Evolutionary conservation across 495 filamentous ascomycete genomes (phyloP).

Genomic region (Penicillium flavigenum): DNA sequence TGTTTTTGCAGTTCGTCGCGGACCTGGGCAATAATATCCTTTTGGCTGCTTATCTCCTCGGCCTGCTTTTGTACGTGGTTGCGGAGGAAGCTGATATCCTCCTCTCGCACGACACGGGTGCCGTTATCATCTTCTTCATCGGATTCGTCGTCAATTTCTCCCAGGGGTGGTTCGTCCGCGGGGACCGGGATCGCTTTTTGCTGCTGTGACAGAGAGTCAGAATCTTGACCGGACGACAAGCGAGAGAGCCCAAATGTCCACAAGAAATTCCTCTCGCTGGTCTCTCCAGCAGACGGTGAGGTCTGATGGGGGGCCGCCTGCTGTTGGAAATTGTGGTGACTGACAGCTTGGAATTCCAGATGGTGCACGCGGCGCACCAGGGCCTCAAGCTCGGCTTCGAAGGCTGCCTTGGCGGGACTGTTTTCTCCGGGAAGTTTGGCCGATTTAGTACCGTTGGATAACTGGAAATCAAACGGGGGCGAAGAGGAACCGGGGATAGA

Average conservation of each 20-base stretch:
- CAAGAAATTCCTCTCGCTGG: slow-evolving; percentile 40
- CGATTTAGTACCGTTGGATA: slow-evolving; percentile 44
- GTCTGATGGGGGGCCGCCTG: slow-evolving; percentile 49
- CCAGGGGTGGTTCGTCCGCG: slow-evolving; percentile 27
- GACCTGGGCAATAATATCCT: slow-evolving; percentile 66
- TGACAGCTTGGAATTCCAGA: slow-evolving; percentile 65
- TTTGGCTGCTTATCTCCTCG: slow-evolving; percentile 71
- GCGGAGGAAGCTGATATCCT: slow-evolving; percentile 66
- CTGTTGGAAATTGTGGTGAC: slow-evolving; percentile 43
- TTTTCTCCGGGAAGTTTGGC: slow-evolving; percentile 64
- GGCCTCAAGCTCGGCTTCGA: slow-evolving; percentile 70
- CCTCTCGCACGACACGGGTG: slow-evolving; percentile 57
- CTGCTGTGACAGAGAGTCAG: slow-evolving; percentile 43
- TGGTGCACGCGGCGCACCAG: slow-evolving; percentile 65
- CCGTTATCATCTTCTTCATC: slow-evolving; percentile 43
- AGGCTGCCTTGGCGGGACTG: slow-evolving; percentile 60
- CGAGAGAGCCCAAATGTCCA: slow-evolving; percentile 43
- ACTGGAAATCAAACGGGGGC: slow-evolving; percentile 42
- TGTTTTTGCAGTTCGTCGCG: slow-evolving; percentile 64
- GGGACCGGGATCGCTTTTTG: slow-evolving; percentile 35
- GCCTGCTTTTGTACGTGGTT: slow-evolving; percentile 79
- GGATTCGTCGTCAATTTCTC: slow-evolving; percentile 43
- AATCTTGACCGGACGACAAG: slow-evolving; percentile 40
- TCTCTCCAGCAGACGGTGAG: slow-evolving; percentile 54
- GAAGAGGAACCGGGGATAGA: slow-evolving; percentile 40